Evolutionary conservation across 345 rosid genomes (phyloP), one percentile per base, ranked within the genome.

Genomic region (Arabidopsis arenosa): DNA sequence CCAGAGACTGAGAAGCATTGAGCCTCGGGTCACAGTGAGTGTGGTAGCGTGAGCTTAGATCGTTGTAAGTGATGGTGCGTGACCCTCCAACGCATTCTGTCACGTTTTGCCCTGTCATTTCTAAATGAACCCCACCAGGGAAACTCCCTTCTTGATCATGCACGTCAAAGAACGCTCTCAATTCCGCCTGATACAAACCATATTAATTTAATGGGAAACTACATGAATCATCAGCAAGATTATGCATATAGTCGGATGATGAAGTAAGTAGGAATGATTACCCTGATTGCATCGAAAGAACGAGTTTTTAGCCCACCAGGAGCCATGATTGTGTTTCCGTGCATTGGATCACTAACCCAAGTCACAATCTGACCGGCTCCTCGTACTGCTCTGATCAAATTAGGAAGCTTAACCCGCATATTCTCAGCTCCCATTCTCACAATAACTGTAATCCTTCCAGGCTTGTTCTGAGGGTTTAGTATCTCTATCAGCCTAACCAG

Each of bases 291-390:
- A 76, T 88, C 89, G 65, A 88, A 88, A 48, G 88, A 69, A 33
- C 87, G 84, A 54, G 89, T 88, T 73, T 88, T 84, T 44, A 88
- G 85, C 30, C 92, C 89, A 47, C 84, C 73, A 48, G 92, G 89
- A 59, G 88, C 86, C 81, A 83, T 83, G 45, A 88, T 88, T 28
- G 92, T 88, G 75, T 86, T 88, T 3, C 92, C 89, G 33, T 87
- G 92, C 89, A 87, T 87, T 54, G 89, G 92, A 71, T 87, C 92
- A 60, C 89, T 85, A 67, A 88, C 89, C 92, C 92, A 84, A 32
- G 89, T 88, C 73, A 88, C 92, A 33, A 86, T 80, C 73, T 85
- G 85, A 68, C 92, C 89, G 3, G 88, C 89, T 70, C 87, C 83
- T 32, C 84, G 84, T 7, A 88, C 78, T 48, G 88, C 89, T 81